Conservation (phyloP, 225 moss, liverwort and hornwort genomes). For the Physcomitrellopsis africana region DNA sequence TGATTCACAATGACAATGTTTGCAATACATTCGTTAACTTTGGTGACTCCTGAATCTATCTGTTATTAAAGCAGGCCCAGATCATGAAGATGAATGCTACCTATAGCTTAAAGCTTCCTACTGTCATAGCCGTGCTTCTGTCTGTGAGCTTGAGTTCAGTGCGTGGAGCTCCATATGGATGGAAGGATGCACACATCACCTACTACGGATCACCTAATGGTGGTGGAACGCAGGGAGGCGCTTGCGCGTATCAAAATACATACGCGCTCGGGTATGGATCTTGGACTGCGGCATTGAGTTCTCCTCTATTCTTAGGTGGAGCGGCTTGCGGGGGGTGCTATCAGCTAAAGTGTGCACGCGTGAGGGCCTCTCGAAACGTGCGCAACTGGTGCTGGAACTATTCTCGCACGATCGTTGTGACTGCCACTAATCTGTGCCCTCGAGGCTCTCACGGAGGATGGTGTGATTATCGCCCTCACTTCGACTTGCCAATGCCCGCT, state of each 20-base stretch:
- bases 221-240: conserved; percentile 43
- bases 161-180: neutral
- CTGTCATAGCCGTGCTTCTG: conserved; percentile 5
- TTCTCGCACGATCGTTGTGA: conserved; percentile 27
- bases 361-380: neutral
- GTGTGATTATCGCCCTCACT: conserved; percentile 45
- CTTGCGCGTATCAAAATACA: conserved; percentile 50
- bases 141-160: neutral
- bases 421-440: conserved; percentile 57
- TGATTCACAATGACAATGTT: too few species aligned
- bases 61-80: too few species aligned
- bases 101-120: too few species aligned
- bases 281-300: conserved; percentile 51
- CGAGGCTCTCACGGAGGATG: conserved; percentile 43
- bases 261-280: conserved; percentile 45
- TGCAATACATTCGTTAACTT: too few species aligned
- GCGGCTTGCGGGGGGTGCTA: conserved; percentile 46
- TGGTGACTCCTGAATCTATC: too few species aligned
- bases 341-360: conserved; percentile 31
- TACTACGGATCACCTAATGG: conserved; percentile 39
- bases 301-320: conserved; percentile 34
- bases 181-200: conserved; percentile 31
- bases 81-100: neutral
- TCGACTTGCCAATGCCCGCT: conserved; percentile 53
- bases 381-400: conserved; percentile 42